Evolutionary conservation across 441 rosid species (phyloP), one percentile per base, ranked within the genome.

Genomic region (Heliophila coronopifolia): DNA sequence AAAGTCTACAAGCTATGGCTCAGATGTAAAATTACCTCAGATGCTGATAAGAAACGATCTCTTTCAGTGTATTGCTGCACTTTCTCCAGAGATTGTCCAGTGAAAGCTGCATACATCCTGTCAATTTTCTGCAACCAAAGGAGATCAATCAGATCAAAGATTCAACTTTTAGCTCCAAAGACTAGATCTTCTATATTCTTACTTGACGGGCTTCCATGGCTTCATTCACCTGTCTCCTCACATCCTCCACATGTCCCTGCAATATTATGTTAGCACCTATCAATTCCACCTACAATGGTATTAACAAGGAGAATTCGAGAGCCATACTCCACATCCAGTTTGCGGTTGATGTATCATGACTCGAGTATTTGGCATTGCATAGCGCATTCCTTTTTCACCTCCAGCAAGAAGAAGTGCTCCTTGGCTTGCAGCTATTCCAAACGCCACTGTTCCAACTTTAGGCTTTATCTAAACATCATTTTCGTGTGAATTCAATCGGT

Each of bases 321-420:
- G 13, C 9, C 81, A 66, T 74, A 92, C 95, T 76, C 90, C 92
- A 46, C 89, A 85, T 49, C 92, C 89, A 51, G 87, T 73, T 60
- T 78, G 94, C 0, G 94, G 95, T 69, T 85, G 97, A 74, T 83
- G 89, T 39, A 87, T 71, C 94, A 87, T 88, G 27, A 87, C 79
- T 28, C 96, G 84, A 40, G 96, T 79, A 69, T 85, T 88, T 26
- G 97, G 97, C 97, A 87, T 92, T 22, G 97, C 75, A 58, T 85
- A 92, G 0, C 94, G 85, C 92, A 88, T 88, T 44, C 97, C 96
- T 65, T 88, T 92, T 57, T 92, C 95, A 61, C 97, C 89, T 52
- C 81, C 95, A 54, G 90, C 83, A 35, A 88, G 94, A 68, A 85
- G 84, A 58, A 88, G 77, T 47, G 95, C 92, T 59, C 83, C 96